phyloP scores from a whole-genome alignment of 163 green algal genomes.

The Scenedesmus sp. region DNA sequence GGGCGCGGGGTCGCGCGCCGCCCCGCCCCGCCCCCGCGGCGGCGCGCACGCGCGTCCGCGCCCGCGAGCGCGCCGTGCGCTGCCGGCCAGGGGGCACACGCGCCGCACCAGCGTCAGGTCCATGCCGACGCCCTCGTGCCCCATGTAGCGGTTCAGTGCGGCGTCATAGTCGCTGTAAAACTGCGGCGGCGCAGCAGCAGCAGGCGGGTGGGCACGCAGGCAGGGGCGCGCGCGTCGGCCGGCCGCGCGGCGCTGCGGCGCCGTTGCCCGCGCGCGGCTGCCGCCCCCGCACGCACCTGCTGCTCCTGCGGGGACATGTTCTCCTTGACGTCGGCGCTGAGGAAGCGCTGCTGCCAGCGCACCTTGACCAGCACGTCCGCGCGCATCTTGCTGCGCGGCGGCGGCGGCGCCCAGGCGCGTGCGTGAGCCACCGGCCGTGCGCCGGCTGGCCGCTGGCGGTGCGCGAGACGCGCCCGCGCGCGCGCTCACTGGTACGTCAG shows the following conservation, averaged over 20 bases:
- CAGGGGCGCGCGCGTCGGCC: no score
- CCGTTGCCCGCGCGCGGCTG: neutral
- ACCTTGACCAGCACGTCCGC: slow-evolving; percentile 28
- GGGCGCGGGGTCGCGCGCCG: no score
- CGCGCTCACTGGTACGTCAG: slow-evolving; percentile 42
- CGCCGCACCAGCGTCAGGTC: slow-evolving; percentile 41
- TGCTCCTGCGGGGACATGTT: slow-evolving; percentile 33
- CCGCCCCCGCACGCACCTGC: slow-evolving; percentile 3
- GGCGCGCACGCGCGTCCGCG: no score
- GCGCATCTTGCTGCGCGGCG: slow-evolving; percentile 35
- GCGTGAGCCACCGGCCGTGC: no score
- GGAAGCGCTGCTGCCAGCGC: slow-evolving; percentile 26
- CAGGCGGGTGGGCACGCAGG: neutral
- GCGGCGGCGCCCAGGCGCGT: no score
- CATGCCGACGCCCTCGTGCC: slow-evolving; percentile 19
- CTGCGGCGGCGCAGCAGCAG: slow-evolving; percentile 34
- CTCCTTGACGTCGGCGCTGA: slow-evolving; percentile 13
- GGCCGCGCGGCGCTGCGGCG: neutral
- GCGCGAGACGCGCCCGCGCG: neutral
- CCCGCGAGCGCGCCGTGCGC: no score
- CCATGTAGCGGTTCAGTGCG: slow-evolving; percentile 39
- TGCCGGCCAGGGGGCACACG: neutral
- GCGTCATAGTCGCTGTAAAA: slow-evolving; percentile 41
- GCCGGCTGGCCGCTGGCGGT: neutral
- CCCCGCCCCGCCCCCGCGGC: no score